Evolutionary conservation across 2,329 filamentous ascomycete species (phyloP).

Genomic region (Sclerotinia borealis): DNA sequence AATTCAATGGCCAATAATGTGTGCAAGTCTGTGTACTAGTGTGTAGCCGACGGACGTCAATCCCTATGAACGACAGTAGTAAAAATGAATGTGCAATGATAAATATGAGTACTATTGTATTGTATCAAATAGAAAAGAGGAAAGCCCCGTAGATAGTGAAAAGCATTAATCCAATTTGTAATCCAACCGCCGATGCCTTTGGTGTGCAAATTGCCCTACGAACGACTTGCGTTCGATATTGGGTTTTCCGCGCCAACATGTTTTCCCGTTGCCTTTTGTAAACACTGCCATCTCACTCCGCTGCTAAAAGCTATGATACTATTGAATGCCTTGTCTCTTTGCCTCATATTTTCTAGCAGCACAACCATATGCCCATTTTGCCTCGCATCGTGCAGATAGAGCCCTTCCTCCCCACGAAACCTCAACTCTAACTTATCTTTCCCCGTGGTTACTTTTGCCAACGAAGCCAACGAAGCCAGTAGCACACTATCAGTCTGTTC

Average conservation of each 20-base stretch:
- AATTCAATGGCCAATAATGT: background rate
- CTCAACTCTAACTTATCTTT: constrained; percentile 19
- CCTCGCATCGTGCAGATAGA: constrained; percentile 7
- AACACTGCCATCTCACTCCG: constrained; percentile 32
- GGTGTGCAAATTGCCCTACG: background rate
- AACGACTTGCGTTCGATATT: background rate
- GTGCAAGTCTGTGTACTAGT: too few species aligned
- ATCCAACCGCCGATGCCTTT: background rate
- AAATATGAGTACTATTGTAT: background rate
- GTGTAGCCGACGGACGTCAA: too few species aligned
- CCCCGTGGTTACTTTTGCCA: constrained; percentile 15
- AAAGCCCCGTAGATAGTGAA: background rate
- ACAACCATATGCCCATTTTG: constrained; percentile 14
- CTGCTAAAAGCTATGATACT: constrained; percentile 35
- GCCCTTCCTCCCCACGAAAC: constrained; percentile 10
- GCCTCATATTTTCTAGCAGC: constrained; percentile 27
- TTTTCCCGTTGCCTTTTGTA: constrained; percentile 20
- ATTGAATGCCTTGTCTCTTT: constrained; percentile 35
- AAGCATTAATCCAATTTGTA: background rate
- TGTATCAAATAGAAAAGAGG: background rate
- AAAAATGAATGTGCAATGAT: too few species aligned
- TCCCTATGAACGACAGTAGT: too few species aligned
- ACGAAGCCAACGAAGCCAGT: constrained; percentile 13
- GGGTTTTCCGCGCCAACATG: background rate
- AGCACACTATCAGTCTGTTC: constrained; percentile 12